Evolutionary conservation across 495 filamentous ascomycete genomes (phyloP), one percentile per base, ranked within the genome.

Genomic region (Penicillium parvum): DNA sequence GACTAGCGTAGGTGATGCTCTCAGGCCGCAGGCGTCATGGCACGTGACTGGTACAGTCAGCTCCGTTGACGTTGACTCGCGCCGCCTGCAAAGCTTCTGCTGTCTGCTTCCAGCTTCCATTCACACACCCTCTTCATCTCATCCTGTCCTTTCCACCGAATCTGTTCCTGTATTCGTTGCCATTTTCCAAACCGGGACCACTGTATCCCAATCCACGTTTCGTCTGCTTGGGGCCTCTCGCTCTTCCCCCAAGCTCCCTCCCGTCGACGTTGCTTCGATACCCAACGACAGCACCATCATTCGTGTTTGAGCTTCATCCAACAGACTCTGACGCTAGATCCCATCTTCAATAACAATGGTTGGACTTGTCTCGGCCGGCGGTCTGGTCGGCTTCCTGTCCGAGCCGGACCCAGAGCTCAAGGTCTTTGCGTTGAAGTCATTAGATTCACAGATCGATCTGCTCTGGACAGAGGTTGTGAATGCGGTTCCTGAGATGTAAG

Each of bases 401-500:
- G 94, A 99, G 62, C 86, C 91, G 37, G 92, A 97, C 68, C 76
- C 83, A 16, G 86, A 92, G 72, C 79, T 99, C 57, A 88, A 85
- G 71, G 81, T 88, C 55, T 97, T 95, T 64, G 94, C 94, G 43
- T 74, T 99, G 58, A 83, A 91, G 74, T 88, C 85, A 46, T 77
- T 97, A 57, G 92, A 97, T 68, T 86, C 92, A 46, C 83, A 96
- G 54, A 92, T 99, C 56, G 89, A 97, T 64, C 83, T 89, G 38
- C 77, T 97, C 48, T 99, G 94, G 94, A 89, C 90, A 42, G 92
- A 99, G 73, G 87, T 99, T 34, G 90, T 91, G 20, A 88, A 83
- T 35, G 83, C 85, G 32, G 79, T 99, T 56, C 86, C 84, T 52
- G 84, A 96, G 68, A 96, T 99, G 90, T 96, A 72, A 65, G 88